Base-by-base conservation (phyloP, 23 red algal genomes). In the Gracilaria domingensis region DNA sequence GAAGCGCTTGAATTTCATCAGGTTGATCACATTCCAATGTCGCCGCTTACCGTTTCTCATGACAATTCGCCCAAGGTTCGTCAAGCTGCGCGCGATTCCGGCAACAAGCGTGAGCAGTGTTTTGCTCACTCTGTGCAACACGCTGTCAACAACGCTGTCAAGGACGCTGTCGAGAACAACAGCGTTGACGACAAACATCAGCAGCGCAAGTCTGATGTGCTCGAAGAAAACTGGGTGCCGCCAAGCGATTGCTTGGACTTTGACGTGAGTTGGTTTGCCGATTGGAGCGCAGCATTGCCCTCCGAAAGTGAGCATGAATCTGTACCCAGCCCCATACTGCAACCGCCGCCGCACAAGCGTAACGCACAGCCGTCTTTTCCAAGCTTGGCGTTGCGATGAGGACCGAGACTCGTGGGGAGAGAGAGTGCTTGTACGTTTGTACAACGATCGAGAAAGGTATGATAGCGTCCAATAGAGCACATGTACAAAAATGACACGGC, bases 31-130 rank as follows among this genome's bases (percentile, higher is more conserved):
- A 53, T 66, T 23, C 56, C 56, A 28, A 66, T 24, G 55, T 66
- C 79, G 50, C 79, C 79, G 56, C 55, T 83, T 64, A 62, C 56
- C 25, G n/a, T 21, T 2, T 83, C 79, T 21, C n/a, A 44, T 2
- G n/a, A 47, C 79, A 61, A 64, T 8, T 83, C 53, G 79, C 79
- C 79, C 40, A 50, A 50, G 23, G 5, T 34, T 6, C 8, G 72
- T 34, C 26, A 33, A 8, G 40, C 30, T 29, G 35, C 16, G 39
- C 39, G 69, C 69, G 39, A n/a, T n/a, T 6, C 37, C 18, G 0
- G 1, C 8, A 29, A 67, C 8, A 13, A 33, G 11, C 62, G 26
- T 16, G 62, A 67, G 28, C 13, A 67, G 8, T 29, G 16, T 30
- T 67, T 67, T 17, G 51, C 18, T 55, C 11, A 55, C 18, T 55